Conservation (phyloP, 73 alveolate genomes). For the Strombidium stylifer region DNA sequence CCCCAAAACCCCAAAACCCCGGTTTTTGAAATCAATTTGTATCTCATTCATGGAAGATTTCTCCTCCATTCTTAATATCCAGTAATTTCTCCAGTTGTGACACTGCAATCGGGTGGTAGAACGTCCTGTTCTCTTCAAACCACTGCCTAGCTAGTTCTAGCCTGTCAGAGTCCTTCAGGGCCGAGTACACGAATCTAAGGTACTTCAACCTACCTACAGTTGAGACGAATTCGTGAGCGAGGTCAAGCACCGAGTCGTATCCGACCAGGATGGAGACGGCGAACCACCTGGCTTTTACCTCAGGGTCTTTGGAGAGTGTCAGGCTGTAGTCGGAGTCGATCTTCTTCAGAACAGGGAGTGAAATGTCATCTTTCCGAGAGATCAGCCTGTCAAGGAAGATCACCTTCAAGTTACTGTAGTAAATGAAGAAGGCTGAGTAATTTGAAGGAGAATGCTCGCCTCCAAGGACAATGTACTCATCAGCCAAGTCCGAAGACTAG, state of each 20-base stretch:
- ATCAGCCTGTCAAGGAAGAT: conserved; percentile 31
- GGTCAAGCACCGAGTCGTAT: conserved; percentile 23
- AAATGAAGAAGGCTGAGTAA: neutral
- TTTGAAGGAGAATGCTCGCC: conserved; percentile 8
- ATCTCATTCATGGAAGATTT: too few species aligned
- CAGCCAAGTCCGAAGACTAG: conserved; percentile 6
- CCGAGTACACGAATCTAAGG: conserved; percentile 34
- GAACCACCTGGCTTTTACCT: conserved; percentile 23
- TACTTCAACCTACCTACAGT: conserved; percentile 25
- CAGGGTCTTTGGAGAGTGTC: conserved; percentile 29
- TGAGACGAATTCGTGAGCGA: conserved; percentile 35
- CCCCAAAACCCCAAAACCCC: too few species aligned
- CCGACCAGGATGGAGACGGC: conserved; percentile 25
- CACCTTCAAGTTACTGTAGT: conserved; percentile 2
- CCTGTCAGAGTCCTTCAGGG: conserved; percentile 18
- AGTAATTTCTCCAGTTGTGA: conserved; percentile 13
- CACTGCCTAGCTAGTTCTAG: conserved; percentile 23
- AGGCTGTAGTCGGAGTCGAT: conserved; percentile 34
- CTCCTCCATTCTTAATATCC: too few species aligned
- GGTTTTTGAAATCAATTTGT: too few species aligned
- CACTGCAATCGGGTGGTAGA: conserved; percentile 56
- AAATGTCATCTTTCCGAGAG: neutral
- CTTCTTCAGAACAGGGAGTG: neutral
- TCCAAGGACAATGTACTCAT: conserved; percentile 8
- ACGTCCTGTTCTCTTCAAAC: conserved; percentile 26